A percentile compares a stretch with the other conserved stretches of the same genome.
phyloP scores from a whole-genome alignment of 805 yeast genomes.

The Tetrapisispora namnaoensis region DNA sequence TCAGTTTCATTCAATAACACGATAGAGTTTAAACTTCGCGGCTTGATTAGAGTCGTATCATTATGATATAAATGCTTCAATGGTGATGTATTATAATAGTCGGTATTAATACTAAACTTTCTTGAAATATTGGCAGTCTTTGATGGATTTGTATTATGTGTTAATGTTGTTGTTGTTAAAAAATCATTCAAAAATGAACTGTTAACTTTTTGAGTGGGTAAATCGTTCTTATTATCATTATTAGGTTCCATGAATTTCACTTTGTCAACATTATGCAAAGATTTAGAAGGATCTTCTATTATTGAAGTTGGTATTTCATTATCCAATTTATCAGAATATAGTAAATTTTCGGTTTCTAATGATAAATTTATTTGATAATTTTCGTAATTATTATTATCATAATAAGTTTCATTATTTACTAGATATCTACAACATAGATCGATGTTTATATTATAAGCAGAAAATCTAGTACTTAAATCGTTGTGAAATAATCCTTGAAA shows the following conservation, averaged over 20 bases:
- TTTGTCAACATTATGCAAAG: not conserved
- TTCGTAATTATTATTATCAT: slow-evolving; percentile 29
- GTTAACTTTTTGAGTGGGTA: not conserved
- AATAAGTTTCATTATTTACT: slow-evolving; percentile 27
- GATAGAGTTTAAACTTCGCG: slow-evolving; percentile 16
- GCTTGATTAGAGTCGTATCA: slow-evolving; percentile 17
- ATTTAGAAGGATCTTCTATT: not conserved
- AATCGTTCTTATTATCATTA: not conserved
- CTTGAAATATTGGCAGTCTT: slow-evolving; percentile 11
- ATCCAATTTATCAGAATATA: not conserved
- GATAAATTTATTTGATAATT: slow-evolving; percentile 19
- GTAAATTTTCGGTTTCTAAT: not conserved
- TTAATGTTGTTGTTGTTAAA: slow-evolving; percentile 3
- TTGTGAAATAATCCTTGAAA: slow-evolving; percentile 15
- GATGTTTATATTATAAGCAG: slow-evolving; percentile 13
- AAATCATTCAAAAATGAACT: slow-evolving; percentile 2
- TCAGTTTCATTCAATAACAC: slow-evolving; percentile 3
- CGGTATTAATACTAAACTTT: slow-evolving; percentile 26
- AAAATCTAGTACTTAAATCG: slow-evolving; percentile 4
- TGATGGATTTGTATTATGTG: not conserved
- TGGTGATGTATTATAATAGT: slow-evolving; percentile 28
- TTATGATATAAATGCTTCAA: slow-evolving; percentile 26
- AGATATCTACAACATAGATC: slow-evolving; percentile 28
- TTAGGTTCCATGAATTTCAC: not conserved
- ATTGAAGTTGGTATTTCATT: not conserved